These are phyloP conservation scores for Ophiostoma montium DNA, from an alignment of 2,329 filamentous ascomycete species.

Conservation along the genomic window DNA sequence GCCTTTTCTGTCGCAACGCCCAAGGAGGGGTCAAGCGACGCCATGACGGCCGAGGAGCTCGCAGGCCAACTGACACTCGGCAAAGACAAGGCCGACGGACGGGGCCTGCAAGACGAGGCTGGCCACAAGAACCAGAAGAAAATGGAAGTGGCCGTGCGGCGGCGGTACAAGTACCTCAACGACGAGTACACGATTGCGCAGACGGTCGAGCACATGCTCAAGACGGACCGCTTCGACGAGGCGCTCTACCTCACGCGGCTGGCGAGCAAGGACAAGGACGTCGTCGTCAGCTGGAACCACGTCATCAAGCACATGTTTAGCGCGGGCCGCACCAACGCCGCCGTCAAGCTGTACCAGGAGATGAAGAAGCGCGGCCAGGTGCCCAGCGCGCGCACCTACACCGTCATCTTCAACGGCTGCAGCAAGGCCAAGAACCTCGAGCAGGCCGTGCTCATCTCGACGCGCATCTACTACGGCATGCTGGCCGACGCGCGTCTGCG, in stretches of 20 bases:
- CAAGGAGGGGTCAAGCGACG: background rate
- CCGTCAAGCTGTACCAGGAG: slow-evolving; percentile 84
- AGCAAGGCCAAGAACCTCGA: slow-evolving; percentile 38
- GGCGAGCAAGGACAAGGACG: slow-evolving; percentile 50
- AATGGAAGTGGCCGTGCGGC: background rate
- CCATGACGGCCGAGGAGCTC: background rate
- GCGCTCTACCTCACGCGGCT: slow-evolving; percentile 54
- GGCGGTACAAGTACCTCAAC: slow-evolving; percentile 29
- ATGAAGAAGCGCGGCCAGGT: slow-evolving; percentile 89
- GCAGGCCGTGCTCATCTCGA: slow-evolving; percentile 50
- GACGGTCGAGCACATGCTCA: slow-evolving; percentile 48
- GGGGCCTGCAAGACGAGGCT: background rate
- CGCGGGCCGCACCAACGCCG: slow-evolving; percentile 43
- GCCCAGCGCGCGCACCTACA: slow-evolving; percentile 74
- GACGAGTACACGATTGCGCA: slow-evolving; percentile 63
- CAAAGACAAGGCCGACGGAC: background rate
- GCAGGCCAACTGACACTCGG: background rate
- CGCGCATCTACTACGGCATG: slow-evolving; percentile 67
- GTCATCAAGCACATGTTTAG: slow-evolving; percentile 59
- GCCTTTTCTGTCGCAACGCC: background rate
- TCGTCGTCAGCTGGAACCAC: slow-evolving; percentile 77
- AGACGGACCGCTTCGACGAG: slow-evolving; percentile 45
- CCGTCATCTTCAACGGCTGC: slow-evolving; percentile 66
- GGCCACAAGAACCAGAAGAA: background rate
- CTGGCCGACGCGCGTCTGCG: slow-evolving; percentile 46